Conservation (phyloP, 139 green algal genomes). For the Chlorella sp. region DNA sequence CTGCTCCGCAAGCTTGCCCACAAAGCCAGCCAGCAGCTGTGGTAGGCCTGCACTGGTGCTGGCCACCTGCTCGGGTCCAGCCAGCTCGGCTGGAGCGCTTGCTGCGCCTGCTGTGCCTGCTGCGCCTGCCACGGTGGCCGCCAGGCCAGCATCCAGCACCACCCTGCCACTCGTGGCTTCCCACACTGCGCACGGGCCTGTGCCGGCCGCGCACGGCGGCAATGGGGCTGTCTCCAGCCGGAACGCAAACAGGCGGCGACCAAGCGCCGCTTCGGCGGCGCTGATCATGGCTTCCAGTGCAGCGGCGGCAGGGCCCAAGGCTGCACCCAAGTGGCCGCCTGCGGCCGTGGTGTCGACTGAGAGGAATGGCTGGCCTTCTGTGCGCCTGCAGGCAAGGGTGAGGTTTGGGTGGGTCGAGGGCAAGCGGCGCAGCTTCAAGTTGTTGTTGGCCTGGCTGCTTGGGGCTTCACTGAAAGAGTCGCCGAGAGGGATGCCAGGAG, state of each 20-base stretch:
- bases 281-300: constrained; percentile 30
- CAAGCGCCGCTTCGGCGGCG: neutral
- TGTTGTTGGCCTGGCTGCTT: neutral
- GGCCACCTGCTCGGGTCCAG: neutral
- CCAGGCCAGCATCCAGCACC: constrained; percentile 25
- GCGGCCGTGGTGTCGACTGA: neutral
- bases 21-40: constrained; percentile 1
- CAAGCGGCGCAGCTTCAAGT: neutral
- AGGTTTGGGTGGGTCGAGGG: neutral
- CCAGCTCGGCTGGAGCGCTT: neutral
- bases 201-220: neutral
- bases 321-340: neutral
- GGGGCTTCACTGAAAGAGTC: too few relatives aligned
- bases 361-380: constrained; percentile 17
- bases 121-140: neutral
- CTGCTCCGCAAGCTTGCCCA: neutral
- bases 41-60: neutral
- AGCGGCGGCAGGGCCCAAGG: neutral
- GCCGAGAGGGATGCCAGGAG: neutral
- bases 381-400: neutral
- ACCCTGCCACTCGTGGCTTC: constrained; percentile 42
- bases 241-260: constrained; percentile 35
- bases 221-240: constrained; percentile 1
- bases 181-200: constrained; percentile 43
- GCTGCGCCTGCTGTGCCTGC: neutral